Percentiles rank a stretch among this genome's conserved stretches.
phyloP scores from a whole-genome alignment of 352 stramenopile species.

The Phytopythium cucurbitacearum region DNA sequence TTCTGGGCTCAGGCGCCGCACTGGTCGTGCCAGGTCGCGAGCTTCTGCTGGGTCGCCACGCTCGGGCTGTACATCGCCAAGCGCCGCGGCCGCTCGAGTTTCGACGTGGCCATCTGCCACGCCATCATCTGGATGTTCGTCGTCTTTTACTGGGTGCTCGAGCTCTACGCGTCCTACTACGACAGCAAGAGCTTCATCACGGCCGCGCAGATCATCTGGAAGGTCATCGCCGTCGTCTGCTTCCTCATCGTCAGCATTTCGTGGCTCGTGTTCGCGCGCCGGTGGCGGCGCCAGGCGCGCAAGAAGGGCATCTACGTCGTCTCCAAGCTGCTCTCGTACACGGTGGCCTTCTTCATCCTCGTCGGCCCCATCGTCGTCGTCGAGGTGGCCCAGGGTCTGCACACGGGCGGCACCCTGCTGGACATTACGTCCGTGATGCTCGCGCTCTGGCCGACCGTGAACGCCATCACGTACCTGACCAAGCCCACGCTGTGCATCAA shows the following conservation, averaged over 20 bases:
- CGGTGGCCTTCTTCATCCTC: slow-evolving; percentile 68
- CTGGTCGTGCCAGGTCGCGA: slow-evolving; percentile 72
- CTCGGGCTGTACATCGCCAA: slow-evolving; percentile 78
- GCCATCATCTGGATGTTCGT: slow-evolving; percentile 75
- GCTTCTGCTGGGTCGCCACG: slow-evolving; percentile 74
- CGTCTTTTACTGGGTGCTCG: slow-evolving; percentile 71
- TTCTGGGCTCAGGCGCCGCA: slow-evolving; percentile 71
- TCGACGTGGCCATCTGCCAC: slow-evolving; percentile 74
- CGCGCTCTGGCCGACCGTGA: slow-evolving; percentile 76
- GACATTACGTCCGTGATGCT: slow-evolving; percentile 45
- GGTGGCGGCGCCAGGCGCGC: slow-evolving; percentile 41
- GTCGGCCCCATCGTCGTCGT: slow-evolving; percentile 68
- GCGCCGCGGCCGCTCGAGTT: slow-evolving; percentile 37
- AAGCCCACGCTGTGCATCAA: slow-evolving; percentile 55
- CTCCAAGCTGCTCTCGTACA: slow-evolving; percentile 76
- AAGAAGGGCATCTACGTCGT: slow-evolving; percentile 60
- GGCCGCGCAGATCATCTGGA: slow-evolving; percentile 71
- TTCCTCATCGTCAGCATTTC: slow-evolving; percentile 56
- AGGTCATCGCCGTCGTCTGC: slow-evolving; percentile 47
- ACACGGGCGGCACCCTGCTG: slow-evolving; percentile 30
- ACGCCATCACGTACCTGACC: slow-evolving; percentile 72
- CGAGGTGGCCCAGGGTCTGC: slow-evolving; percentile 46
- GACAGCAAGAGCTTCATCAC: slow-evolving; percentile 29
- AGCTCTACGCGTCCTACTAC: slow-evolving; percentile 70
- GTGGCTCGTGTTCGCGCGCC: slow-evolving; percentile 53